Base-by-base conservation (phyloP, 495 filamentous ascomycete genomes). In the Penicillium odoratum region DNA sequence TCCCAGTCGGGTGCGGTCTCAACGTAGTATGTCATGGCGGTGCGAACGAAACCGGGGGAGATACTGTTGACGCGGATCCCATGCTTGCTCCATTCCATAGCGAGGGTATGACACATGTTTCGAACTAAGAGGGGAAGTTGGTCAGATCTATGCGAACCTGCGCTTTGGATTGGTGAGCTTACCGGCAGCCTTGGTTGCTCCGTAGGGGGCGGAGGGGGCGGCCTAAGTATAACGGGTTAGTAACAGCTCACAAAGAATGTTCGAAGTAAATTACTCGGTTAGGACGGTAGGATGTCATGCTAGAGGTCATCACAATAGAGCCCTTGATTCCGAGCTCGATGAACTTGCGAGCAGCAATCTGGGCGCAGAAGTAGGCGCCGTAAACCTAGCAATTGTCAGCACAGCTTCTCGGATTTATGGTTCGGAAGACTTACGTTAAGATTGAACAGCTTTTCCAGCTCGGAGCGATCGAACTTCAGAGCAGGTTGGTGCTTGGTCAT, bases 401-500 rank as follows among this genome's bases (percentile, higher is more conserved):
- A 47, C 31, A 21, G 16, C 4, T n/a, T n/a, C 13, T 29, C 33
- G 1, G 8, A 3, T 13, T 1, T 7, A 26, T 25, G 21, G 28
- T 9, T 13, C 7, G 48, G 25, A 30, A 38, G 0, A 50, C 62
- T 51, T n/a, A 73, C 76, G 58, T 78, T 78, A n/a, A 79, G 67
- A 11, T 70, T 68, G 55, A 76, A 78, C 25, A 78, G 53, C 50
- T 73, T 68, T 50, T 79, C 69, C 18, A 78, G 51, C 48, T 79
- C 59, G 10, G 63, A 58, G 6, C 70, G 66, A 2, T 64, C 67
- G 57, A 79, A 78, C 29, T 77, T 60, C 9, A 78, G 61, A 5
- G 76, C 75, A 6, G 74, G 75, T 48, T 77, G 75, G 46, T 77
- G 76, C 56, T 78, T 78, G 36, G 76, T 78, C 70, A 76, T 74